phyloP scores from a whole-genome alignment of 2,329 filamentous ascomycete species.

The Trichoderma asperellum region DNA sequence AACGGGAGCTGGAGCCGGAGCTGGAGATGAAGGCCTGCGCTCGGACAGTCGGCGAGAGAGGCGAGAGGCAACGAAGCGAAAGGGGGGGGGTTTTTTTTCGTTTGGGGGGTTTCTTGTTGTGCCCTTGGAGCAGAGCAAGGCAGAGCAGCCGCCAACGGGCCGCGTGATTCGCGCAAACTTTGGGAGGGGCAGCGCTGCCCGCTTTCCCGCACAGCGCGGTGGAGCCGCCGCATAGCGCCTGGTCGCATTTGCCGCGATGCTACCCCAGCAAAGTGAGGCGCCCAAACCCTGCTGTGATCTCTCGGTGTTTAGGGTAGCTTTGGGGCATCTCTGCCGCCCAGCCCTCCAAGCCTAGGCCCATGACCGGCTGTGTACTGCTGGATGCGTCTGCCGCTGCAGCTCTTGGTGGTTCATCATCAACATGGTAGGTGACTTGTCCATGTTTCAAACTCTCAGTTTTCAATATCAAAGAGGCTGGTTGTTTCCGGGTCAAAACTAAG shows the following conservation, averaged over 20 bases:
- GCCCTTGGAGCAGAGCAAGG: conserved; percentile 28
- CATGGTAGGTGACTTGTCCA: neutral
- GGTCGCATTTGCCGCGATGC: conserved; percentile 21
- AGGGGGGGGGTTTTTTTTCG: neutral
- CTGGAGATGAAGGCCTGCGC: neutral
- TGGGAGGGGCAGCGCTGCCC: conserved; percentile 29
- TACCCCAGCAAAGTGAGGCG: conserved; percentile 11
- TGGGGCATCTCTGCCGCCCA: conserved; percentile 18
- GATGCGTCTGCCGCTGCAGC: neutral
- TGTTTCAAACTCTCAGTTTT: neutral
- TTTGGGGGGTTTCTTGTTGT: conserved; percentile 17
- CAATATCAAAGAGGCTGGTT: neutral
- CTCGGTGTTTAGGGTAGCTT: conserved; percentile 20
- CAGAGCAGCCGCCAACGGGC: conserved; percentile 20
- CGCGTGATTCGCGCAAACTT: conserved; percentile 30
- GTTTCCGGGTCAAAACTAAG: neutral
- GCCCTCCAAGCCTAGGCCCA: conserved; percentile 4
- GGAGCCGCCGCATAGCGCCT: conserved; percentile 18
- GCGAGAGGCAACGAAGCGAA: conserved; percentile 23
- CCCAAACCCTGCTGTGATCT: conserved; percentile 15
- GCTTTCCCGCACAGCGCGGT: conserved; percentile 25
- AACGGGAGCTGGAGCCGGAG: conserved; percentile 9
- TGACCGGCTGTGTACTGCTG: neutral
- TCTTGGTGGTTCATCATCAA: neutral
- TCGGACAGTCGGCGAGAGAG: conserved; percentile 16